Evolutionary conservation across 139 green algal genomes (phyloP).

Genomic region (Coccomyxa sp.): DNA sequence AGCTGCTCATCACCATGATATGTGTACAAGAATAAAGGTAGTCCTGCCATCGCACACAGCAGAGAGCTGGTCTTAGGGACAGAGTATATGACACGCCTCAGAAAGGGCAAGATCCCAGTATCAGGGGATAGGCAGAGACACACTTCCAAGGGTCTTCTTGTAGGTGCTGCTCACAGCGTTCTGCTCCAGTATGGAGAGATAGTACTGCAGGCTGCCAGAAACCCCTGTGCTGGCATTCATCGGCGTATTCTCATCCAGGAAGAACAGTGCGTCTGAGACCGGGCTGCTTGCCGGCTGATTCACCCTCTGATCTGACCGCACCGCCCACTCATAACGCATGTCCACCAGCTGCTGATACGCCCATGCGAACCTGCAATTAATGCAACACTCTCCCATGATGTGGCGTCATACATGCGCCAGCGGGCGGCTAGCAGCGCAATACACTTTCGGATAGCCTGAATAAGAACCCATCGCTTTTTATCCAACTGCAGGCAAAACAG

Average conservation of each 20-base stretch:
- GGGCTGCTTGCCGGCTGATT: background rate
- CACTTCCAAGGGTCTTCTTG: no score
- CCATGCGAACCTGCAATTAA: background rate
- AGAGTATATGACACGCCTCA: no score
- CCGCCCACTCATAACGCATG: background rate
- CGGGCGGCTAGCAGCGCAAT: no score
- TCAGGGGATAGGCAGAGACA: no score
- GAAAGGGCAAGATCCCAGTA: no score
- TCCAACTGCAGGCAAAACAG: background rate
- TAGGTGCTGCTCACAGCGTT: background rate
- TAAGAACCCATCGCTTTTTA: background rate
- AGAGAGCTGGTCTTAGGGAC: no score
- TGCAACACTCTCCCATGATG: no score
- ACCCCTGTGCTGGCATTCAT: background rate
- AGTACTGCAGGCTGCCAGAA: background rate
- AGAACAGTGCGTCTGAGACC: background rate
- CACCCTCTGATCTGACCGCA: background rate
- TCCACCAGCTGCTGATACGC: constrained; percentile 3
- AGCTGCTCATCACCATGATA: no score
- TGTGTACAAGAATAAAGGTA: no score
- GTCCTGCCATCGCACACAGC: no score
- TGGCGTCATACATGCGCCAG: no score
- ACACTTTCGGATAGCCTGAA: no score
- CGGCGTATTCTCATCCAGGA: background rate
- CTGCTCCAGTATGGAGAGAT: background rate